phyloP scores from a whole-genome alignment of 2,329 filamentous ascomycete species.

The Penicillium sp. region DNA sequence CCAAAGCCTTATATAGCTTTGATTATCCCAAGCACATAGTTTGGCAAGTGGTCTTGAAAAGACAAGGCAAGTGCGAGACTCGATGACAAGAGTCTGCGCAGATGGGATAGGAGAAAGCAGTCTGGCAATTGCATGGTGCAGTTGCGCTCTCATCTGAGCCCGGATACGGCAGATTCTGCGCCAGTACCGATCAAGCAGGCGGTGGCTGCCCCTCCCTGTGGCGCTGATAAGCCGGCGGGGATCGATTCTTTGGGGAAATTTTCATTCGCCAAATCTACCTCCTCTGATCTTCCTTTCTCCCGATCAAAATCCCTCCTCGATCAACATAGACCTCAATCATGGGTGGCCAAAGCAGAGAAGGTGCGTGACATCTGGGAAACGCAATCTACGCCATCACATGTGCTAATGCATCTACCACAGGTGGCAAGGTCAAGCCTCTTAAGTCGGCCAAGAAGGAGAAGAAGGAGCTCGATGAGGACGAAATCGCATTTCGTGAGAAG shows the following conservation, averaged over 20 bases:
- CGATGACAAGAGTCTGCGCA: neutral
- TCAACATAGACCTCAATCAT: conserved; percentile 41
- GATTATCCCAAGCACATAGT: conserved; percentile 20
- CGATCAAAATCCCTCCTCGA: neutral
- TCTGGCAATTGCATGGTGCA: too few relatives aligned
- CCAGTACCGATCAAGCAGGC: conserved; percentile 14
- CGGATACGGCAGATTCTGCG: conserved; percentile 14
- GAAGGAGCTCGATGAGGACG: conserved; percentile 83
- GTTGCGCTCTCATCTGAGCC: neutral
- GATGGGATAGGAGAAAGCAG: conserved; percentile 14
- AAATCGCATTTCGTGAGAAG: conserved; percentile 78
- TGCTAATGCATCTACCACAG: conserved; percentile 43
- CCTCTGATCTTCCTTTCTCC: neutral
- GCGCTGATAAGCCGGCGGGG: conserved; percentile 24
- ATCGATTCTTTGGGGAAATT: conserved; percentile 13
- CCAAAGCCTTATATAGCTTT: conserved; percentile 29
- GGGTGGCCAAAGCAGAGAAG: conserved; percentile 67
- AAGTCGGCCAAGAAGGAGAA: conserved; percentile 85
- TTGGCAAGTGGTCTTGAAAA: neutral
- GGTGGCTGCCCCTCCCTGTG: conserved; percentile 31
- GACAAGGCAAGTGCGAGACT: conserved; percentile 2
- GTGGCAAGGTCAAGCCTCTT: conserved; percentile 78
- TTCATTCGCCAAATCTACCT: conserved; percentile 11
- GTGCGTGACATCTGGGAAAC: conserved; percentile 45
- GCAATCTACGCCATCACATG: neutral